Evolutionary conservation across 352 stramenopile genomes (phyloP), one percentile per base, ranked within the genome.

Genomic region (Globisporangium irregulare): DNA sequence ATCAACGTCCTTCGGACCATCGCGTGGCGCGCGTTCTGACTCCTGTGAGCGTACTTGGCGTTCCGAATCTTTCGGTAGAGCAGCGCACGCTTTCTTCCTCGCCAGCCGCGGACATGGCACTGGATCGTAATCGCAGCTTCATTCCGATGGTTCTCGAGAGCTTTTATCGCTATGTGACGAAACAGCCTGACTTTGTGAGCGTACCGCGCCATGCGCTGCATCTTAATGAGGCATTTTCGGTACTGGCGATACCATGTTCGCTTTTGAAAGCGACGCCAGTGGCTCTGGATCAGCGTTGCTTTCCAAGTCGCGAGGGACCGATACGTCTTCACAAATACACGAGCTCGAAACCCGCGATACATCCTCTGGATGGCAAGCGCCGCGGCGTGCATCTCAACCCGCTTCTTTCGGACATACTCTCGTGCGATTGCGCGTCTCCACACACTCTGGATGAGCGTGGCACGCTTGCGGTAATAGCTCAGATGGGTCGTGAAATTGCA

Each of bases 61-160:
- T 73, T 76, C 24, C 77, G 78, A 51, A 93, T 87, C 73, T 92
- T 92, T 25, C 83, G 79, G 65, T 86, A 89, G 7, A 93, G 61
- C 20, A 77, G 25, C 7, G 81, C 79, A n/a, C 80, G 85, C 15
- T 77, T 77, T 1, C 85, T 75, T 8, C 85, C 85, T 2, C 73
- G 64, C 60, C 78, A 77, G 0, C 84, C 84, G n/a, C 84, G 80
- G 20, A 79, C 73, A 8, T 73, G 69, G 0, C 81, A 73, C 59
- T 93, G 81, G 55, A 91, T 81, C 15, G 34, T 4, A 4, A 62
- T 14, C 5, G 76, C 77, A 10, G 78, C 72, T 18, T 75, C 69
- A 12, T 76, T 71, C 2, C 57, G 78, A n/a, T 80, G 66, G 32
- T 74, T 74, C 0, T 20, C 34, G 3, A 89, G 43, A 24, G 73